Base-by-base conservation (phyloP, 495 filamentous ascomycete genomes). In the Aspergillus funiculosus region DNA sequence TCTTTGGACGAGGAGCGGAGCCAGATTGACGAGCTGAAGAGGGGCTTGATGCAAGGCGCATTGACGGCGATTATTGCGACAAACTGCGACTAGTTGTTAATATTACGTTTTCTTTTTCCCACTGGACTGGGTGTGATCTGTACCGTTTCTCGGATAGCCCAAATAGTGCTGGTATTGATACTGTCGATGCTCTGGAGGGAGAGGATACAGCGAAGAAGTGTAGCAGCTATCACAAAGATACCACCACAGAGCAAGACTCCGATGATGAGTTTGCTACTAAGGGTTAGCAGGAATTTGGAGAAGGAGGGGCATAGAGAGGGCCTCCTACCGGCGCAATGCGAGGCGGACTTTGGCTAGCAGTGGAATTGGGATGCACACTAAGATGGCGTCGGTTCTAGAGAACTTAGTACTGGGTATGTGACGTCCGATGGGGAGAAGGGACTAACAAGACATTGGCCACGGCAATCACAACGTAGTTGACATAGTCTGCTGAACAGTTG, bases 81-180 rank as follows among this genome's bases (percentile, higher is more conserved):
- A 35, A 59, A 56, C 56, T 59, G 24, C 15, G 21, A 34, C 11
- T 15, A 9, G 24, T n/a, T n/a, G 24, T 46, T 25, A 40, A 19
- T 30, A n/a, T 37, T 14, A 19, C 29, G 5, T 31, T 22, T 7
- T 17, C 20, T 36, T 21, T 22, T 2, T 26, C 2, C 18, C 3
- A 11, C n/a, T n/a, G 9, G 24, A 38, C 22, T 14, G 13, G 4
- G 20, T 17, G 7, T 36, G 32, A 11, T 36, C 4, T 10, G 17
- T 48, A 59, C 56, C 24, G 49, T 51, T 46, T 59, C 56, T n/a
- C 56, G 56, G 21, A 56, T 53, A 5, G 53, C 56, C 56, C 56
- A 59, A 24, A 53, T 51, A 8, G 50, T 56, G 24, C 46, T 51
- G 22, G 43, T 53, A 22, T 53, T 54, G 29, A 57, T 50, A 22